Conservation (phyloP, 495 filamentous ascomycete species). For the Daldinia caldariorum region DNA sequence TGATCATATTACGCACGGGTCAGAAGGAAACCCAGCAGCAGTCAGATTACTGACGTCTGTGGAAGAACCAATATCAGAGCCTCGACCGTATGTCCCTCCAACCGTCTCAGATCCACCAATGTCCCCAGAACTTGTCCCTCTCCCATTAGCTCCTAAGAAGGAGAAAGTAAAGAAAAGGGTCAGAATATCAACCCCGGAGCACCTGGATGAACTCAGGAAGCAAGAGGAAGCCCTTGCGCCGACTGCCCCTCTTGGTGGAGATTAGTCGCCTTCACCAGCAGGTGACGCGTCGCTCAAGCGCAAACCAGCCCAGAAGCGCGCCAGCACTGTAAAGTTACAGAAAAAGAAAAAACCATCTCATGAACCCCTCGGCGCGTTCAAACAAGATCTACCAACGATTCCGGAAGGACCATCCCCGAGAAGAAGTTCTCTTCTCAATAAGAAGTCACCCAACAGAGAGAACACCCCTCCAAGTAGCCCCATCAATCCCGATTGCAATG, state of each 20-base stretch:
- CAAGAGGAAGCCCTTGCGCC: constrained; percentile 47
- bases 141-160: constrained; percentile 45
- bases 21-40: constrained; percentile 50
- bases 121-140: constrained; percentile 39
- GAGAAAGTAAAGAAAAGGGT: constrained; percentile 32
- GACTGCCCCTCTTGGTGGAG: constrained; percentile 17
- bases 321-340: constrained; percentile 58
- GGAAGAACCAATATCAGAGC: constrained; percentile 54
- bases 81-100: constrained; percentile 57
- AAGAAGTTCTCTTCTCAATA: constrained; percentile 47
- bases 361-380: constrained; percentile 21
- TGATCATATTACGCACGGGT: constrained; percentile 50
- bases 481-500: constrained; percentile 25
- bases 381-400: constrained; percentile 51
- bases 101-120: constrained; percentile 24
- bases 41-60: constrained; percentile 64
- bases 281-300: constrained; percentile 21
- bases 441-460: constrained; percentile 17
- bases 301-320: constrained; percentile 36
- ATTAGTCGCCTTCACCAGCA: constrained; percentile 30
- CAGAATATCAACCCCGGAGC: constrained; percentile 47
- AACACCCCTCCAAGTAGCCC: constrained; percentile 14
- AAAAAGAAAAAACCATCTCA: constrained; percentile 45
- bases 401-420: constrained; percentile 59
- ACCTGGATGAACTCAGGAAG: constrained; percentile 45